phyloP scores from a whole-genome alignment of 768 basidiomycete species.

The Mycena sanguinolenta region DNA sequence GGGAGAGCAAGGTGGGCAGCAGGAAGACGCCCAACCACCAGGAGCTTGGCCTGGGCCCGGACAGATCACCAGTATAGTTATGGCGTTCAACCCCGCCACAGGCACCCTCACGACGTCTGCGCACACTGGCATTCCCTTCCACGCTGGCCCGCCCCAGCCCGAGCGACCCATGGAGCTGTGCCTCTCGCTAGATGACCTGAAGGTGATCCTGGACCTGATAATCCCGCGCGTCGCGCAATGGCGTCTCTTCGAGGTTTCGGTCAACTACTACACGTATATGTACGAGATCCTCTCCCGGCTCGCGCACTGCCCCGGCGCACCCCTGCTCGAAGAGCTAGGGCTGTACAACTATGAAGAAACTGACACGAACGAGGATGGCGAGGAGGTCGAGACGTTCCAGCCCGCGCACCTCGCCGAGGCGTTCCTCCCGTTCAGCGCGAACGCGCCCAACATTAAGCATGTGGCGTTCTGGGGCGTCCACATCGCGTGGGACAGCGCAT shows the following conservation, averaged over 20 bases:
- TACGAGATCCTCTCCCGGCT: conserved; percentile 57
- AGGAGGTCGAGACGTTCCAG: conserved; percentile 51
- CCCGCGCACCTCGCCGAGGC: conserved; percentile 55
- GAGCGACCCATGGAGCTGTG: conserved; percentile 32
- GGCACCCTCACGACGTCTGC: conserved; percentile 24
- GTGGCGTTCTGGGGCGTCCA: conserved; percentile 78
- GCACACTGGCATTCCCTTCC: not conserved
- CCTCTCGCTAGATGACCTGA: conserved; percentile 50
- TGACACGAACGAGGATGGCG: conserved; percentile 46
- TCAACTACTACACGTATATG: conserved; percentile 62
- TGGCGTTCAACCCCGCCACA: conserved; percentile 31
- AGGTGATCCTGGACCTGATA: conserved; percentile 57
- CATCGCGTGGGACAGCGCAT: conserved; percentile 70
- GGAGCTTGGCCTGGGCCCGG: not conserved
- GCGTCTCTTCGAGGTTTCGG: conserved; percentile 63
- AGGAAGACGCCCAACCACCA: not conserved
- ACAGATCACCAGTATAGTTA: conserved; percentile 22
- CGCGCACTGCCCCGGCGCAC: conserved; percentile 60
- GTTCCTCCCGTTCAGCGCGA: conserved; percentile 66
- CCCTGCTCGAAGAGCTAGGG: conserved; percentile 65
- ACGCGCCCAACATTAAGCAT: conserved; percentile 64
- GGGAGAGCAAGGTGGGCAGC: not conserved
- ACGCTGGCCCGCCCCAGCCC: conserved; percentile 8
- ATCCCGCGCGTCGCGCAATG: conserved; percentile 68
- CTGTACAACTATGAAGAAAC: conserved; percentile 69